Evolutionary conservation across 73 alveolate species (phyloP).

Genomic region (Tetrahymena borealis): DNA sequence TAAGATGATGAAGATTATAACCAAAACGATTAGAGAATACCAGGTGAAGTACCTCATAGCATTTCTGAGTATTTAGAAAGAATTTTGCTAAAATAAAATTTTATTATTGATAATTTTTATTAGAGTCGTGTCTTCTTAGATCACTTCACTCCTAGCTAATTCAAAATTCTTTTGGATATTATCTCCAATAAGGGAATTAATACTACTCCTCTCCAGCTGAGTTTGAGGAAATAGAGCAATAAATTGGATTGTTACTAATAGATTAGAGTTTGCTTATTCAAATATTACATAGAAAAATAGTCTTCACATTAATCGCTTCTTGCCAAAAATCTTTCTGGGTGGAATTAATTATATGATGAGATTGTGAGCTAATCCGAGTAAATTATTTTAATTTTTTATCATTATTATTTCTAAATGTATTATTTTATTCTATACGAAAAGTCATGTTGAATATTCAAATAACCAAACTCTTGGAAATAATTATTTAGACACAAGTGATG

Average conservation of each 20-base stretch:
- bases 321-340: neutral
- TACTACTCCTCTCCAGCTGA: neutral
- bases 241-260: neutral
- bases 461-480: neutral
- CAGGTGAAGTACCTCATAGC: too few species aligned
- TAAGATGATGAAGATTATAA: too few species aligned
- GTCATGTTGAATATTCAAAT: neutral
- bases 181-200: neutral
- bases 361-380: neutral
- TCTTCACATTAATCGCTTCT: neutral
- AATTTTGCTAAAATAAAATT: neutral
- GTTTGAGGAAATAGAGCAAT: neutral
- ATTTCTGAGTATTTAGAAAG: neutral
- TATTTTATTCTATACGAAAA: neutral
- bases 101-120: neutral
- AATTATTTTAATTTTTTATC: neutral
- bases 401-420: neutral
- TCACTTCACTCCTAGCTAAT: neutral
- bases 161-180: neutral
- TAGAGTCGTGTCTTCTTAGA: neutral
- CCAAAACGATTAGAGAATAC: too few species aligned
- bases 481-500: neutral
- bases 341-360: neutral
- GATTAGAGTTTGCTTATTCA: neutral
- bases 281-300: neutral